Evolutionary conservation across 768 basidiomycete species (phyloP).

Genomic region (Leccinum barrowsii): DNA sequence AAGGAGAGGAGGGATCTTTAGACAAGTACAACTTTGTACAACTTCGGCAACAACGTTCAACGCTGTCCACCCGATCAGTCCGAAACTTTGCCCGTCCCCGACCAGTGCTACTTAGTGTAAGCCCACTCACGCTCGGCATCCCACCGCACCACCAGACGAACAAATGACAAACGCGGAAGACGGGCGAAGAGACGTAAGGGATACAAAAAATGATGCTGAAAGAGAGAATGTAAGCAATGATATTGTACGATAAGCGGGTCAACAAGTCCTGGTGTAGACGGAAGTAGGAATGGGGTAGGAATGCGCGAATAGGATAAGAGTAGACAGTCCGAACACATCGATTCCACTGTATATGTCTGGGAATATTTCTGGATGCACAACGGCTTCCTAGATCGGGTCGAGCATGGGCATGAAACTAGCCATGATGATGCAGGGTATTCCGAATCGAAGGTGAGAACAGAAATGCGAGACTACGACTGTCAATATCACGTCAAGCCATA

Average conservation of each 20-base stretch:
- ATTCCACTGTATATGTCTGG: conserved; percentile 16
- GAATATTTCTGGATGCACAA: conserved; percentile 25
- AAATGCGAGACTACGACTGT: background rate
- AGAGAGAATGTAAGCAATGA: conserved; percentile 26
- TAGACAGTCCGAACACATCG: conserved; percentile 19
- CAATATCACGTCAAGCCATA: background rate
- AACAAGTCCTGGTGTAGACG: conserved; percentile 22
- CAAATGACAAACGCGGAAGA: background rate
- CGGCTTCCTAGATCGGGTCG: conserved; percentile 24
- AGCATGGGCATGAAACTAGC: conserved; percentile 6
- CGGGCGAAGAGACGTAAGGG: conserved; percentile 5
- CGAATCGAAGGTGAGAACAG: background rate
- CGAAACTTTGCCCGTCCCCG: background rate
- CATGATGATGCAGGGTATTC: conserved; percentile 5
- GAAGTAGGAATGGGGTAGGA: conserved; percentile 20
- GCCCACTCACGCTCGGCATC: background rate
- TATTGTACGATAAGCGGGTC: conserved; percentile 30
- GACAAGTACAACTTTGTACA: conserved; percentile 15
- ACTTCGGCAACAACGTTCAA: conserved; percentile 6
- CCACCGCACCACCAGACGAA: conserved; percentile 2
- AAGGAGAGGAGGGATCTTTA: conserved; percentile 4
- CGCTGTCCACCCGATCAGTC: conserved; percentile 12
- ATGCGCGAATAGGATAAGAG: conserved; percentile 24
- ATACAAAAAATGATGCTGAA: conserved; percentile 20
- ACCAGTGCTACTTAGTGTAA: background rate